These are phyloP conservation scores for Bacidia gigantensis DNA, from an alignment of 495 filamentous ascomycete genomes.

Conservation along the genomic window DNA sequence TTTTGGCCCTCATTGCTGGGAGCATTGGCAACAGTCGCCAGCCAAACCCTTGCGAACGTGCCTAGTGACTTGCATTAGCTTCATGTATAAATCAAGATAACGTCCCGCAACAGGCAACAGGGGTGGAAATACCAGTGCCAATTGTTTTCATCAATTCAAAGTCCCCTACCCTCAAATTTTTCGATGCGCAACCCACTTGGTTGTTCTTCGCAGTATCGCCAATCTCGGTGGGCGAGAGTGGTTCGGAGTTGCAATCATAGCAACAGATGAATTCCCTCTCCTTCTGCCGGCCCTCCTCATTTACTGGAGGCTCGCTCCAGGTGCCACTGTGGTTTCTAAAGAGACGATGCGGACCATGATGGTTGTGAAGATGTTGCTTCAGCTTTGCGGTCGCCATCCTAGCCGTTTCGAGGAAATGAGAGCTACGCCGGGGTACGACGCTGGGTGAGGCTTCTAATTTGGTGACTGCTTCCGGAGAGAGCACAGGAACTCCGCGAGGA, in stretches of 20 bases:
- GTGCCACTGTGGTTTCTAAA: constrained; percentile 12
- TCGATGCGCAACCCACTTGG: constrained; percentile 41
- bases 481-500: constrained; percentile 7
- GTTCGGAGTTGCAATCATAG: constrained; percentile 38
- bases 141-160: constrained; percentile 80
- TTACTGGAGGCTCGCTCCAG: constrained; percentile 24
- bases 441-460: constrained; percentile 15
- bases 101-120: not conserved
- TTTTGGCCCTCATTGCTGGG: constrained; percentile 40
- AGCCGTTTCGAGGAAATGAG: constrained; percentile 9
- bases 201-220: constrained; percentile 41
- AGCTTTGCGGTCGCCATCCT: constrained; percentile 19
- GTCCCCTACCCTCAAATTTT: constrained; percentile 49
- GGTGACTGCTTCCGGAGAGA: constrained; percentile 12
- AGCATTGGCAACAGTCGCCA: constrained; percentile 50
- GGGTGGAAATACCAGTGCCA: constrained; percentile 54
- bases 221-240: constrained; percentile 39
- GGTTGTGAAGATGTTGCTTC: constrained; percentile 15
- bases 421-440: constrained; percentile 13
- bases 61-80: constrained; percentile 37
- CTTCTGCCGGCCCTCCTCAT: constrained; percentile 25
- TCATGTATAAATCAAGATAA: not conserved
- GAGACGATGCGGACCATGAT: constrained; percentile 17
- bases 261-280: constrained; percentile 29
- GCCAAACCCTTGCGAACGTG: constrained; percentile 91